Percentiles rank a stretch among this genome's conserved stretches.
Evolutionary conservation across 805 yeast species (phyloP).

Genomic region (Candida nemodendra): DNA sequence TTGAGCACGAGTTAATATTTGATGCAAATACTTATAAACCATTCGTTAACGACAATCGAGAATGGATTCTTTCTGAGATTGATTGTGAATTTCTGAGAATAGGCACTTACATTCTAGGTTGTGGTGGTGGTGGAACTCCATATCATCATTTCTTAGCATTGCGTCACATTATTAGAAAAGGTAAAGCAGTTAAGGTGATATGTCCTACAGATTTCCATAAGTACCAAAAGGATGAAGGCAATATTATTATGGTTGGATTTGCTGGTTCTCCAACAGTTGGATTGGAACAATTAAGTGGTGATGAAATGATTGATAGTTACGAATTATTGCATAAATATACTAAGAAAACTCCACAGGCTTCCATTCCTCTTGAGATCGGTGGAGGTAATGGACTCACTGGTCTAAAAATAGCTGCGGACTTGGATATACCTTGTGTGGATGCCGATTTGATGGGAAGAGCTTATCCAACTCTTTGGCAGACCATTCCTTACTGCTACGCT

Average conservation of each 20-base stretch:
- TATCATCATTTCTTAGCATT: constrained; percentile 36
- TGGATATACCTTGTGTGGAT: constrained; percentile 30
- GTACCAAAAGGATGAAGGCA: constrained; percentile 23
- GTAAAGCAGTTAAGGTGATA: constrained; percentile 33
- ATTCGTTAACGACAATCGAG: constrained; percentile 22
- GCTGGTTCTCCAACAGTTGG: constrained; percentile 47
- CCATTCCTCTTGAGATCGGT: constrained; percentile 40
- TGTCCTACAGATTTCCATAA: constrained; percentile 29
- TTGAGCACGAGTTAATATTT: constrained; percentile 11
- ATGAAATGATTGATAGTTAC: constrained; percentile 34
- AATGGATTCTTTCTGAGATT: constrained; percentile 38
- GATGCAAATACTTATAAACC: constrained; percentile 33
- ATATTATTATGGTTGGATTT: constrained; percentile 32
- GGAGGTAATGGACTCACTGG: constrained; percentile 40
- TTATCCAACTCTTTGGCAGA: constrained; percentile 43
- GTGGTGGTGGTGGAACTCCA: constrained; percentile 51
- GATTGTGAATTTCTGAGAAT: constrained; percentile 41
- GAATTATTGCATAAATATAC: constrained; percentile 25
- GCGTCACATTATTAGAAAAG: constrained; percentile 32
- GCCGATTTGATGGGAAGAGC: constrained; percentile 48
- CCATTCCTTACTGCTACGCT: constrained; percentile 29
- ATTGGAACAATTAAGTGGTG: constrained; percentile 38
- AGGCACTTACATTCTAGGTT: constrained; percentile 43
- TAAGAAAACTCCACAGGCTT: constrained; percentile 26
- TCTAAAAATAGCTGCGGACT: constrained; percentile 14